Conservation (phyloP, 2,329 filamentous ascomycete genomes). For the Xenosphaeropsis pyriputrescens region DNA sequence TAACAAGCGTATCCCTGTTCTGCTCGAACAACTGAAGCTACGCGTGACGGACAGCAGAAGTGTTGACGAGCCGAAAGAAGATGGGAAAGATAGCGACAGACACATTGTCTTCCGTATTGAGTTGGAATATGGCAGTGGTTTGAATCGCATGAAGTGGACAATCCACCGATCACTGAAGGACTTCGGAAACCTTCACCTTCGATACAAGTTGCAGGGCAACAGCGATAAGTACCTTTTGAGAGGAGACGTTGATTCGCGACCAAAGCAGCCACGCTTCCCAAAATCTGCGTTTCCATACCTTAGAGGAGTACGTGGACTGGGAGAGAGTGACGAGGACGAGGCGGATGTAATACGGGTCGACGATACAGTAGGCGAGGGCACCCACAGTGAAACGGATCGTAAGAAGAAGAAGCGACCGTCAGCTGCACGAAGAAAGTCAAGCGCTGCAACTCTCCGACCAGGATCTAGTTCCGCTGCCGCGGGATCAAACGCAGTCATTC, state of each 20-base stretch:
- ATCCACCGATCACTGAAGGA: constrained; percentile 78
- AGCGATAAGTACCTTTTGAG: constrained; percentile 69
- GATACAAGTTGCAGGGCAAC: constrained; percentile 77
- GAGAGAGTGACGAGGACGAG: constrained; percentile 52
- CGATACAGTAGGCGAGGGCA: constrained; percentile 43
- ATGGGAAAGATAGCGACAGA: constrained; percentile 33
- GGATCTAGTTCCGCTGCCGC: constrained; percentile 9
- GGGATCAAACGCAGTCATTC: constrained; percentile 21
- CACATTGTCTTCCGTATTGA: constrained; percentile 86
- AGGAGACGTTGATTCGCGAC: constrained; percentile 48
- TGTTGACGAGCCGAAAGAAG: constrained; percentile 30
- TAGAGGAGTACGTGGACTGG: constrained; percentile 63
- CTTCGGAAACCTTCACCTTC: constrained; percentile 82
- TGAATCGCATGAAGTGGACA: constrained; percentile 93
- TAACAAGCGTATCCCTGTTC: constrained; percentile 84
- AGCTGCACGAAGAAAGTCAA: constrained; percentile 32
- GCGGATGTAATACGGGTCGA: constrained; percentile 17
- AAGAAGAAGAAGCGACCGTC: constrained; percentile 37
- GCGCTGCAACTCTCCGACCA: constrained; percentile 15
- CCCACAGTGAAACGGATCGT: constrained; percentile 54
- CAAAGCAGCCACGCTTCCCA: constrained; percentile 82
- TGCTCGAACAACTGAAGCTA: constrained; percentile 88
- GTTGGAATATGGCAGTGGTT: constrained; percentile 87
- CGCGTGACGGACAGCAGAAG: constrained; percentile 67
- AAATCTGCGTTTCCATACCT: constrained; percentile 82